Evolutionary conservation across 768 basidiomycete species (phyloP), one percentile per base, ranked within the genome.

Genomic region (Hygrophorus pudorinus): DNA sequence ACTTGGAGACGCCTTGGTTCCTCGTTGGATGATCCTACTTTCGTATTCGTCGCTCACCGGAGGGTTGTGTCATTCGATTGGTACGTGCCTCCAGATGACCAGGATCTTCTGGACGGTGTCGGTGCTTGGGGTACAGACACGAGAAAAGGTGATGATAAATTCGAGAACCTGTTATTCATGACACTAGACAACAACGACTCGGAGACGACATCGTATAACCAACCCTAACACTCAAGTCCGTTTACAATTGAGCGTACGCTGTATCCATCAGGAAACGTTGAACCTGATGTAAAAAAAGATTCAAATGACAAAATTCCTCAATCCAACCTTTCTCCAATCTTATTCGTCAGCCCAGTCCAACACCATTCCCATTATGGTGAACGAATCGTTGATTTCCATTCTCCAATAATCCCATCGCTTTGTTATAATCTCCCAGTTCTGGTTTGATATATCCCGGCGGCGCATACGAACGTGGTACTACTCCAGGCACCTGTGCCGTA

Each of bases 141-240:
- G 3, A 59, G 59, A 20, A 84, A 81, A 53, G 62, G 65, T 11
- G 82, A 88, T 49, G 81, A 84, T 41, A 76, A 75, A 5, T 87
- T 87, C 46, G 84, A 89, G 56, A 70, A 65, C n/a, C 53, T 87
- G 17, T 59, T 88, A 20, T 52, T 75, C 37, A 68, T 75, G 68
- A 53, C 65, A 3, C 46, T 73, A 40, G 61, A 61, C 38, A 51
- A 57, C 41, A 46, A 37, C 10, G 44, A 48, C 33, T 32, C 48
- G 24, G 8, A 18, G 49, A n/a, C 7, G 24, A 24, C 24, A 3
- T 24, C 24, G 24, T 24, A 24, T 24, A 24, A n/a, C n/a, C n/a
- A n/a, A n/a, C n/a, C n/a, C n/a, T n/a, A n/a, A 24, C 24, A 24
- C 24, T 7, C 3, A 24, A 24, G 4, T 24, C 3, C 24, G 7